A percentile compares a stretch with the other conserved stretches of the same genome.
phyloP scores from a whole-genome alignment of 1,284 basidiomycete species.

The Boletellus dicymbophilus region DNA sequence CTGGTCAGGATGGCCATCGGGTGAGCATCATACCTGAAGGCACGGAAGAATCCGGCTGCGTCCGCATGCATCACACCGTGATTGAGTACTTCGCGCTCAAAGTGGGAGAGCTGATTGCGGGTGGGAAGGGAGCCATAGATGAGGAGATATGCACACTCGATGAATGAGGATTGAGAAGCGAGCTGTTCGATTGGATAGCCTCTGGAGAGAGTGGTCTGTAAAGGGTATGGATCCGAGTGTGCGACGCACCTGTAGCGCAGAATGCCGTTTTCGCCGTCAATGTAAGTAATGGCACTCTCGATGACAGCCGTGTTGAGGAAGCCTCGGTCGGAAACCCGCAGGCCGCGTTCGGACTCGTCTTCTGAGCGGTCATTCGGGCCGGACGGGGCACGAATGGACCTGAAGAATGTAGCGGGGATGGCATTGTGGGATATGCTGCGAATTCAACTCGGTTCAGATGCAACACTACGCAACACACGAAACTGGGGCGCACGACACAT shows the following conservation, averaged over 20 bases:
- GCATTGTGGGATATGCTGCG: conserved; percentile 75
- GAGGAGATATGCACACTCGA: conserved; percentile 85
- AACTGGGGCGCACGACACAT: conserved; percentile 60
- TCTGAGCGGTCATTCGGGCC: conserved; percentile 68
- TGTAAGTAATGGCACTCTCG: conserved; percentile 80
- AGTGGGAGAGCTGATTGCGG: conserved; percentile 58
- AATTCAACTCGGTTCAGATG: background rate
- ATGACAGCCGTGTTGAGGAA: conserved; percentile 89
- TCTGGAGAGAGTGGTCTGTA: conserved; percentile 40
- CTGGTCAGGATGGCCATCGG: conserved; percentile 88
- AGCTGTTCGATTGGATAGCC: conserved; percentile 94
- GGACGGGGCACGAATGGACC: conserved; percentile 62
- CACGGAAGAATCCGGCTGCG: conserved; percentile 77
- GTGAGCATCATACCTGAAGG: conserved; percentile 87
- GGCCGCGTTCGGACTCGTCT: conserved; percentile 80
- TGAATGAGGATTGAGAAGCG: conserved; percentile 73
- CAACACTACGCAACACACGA: background rate
- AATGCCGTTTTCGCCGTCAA: conserved; percentile 84
- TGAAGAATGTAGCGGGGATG: conserved; percentile 80
- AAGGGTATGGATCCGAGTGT: background rate
- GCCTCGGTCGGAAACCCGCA: conserved; percentile 78
- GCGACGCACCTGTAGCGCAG: conserved; percentile 65
- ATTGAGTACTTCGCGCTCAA: conserved; percentile 75
- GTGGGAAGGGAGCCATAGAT: conserved; percentile 84
- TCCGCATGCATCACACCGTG: conserved; percentile 80